A percentile compares a stretch with the other conserved stretches of the same genome.
Conservation (phyloP, 768 basidiomycete genomes). For the Rhodocollybia butyracea region DNA sequence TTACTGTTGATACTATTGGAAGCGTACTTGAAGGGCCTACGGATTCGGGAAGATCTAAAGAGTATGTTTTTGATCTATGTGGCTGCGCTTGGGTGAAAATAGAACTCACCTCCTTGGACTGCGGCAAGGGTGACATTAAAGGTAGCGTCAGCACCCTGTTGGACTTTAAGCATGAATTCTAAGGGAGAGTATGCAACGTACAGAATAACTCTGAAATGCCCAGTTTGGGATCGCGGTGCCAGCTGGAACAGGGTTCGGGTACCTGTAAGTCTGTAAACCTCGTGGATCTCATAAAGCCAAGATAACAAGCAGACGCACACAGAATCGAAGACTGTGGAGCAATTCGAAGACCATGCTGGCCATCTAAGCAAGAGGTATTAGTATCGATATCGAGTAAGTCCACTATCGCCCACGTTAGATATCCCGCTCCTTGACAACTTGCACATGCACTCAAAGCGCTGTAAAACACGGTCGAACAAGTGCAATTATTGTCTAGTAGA, state of each 20-base stretch:
- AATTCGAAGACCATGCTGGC: not conserved
- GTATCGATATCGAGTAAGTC: not conserved
- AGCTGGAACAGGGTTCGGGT: not conserved
- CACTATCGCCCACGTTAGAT: not conserved
- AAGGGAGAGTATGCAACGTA: not conserved
- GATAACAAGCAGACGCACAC: not conserved
- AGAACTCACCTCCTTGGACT: not conserved
- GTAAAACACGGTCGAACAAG: conserved; percentile 2
- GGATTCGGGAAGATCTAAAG: not conserved
- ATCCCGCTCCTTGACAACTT: not conserved
- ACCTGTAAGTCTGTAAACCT: not conserved
- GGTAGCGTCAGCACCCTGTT: not conserved
- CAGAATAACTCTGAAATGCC: not conserved
- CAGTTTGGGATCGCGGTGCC: not conserved
- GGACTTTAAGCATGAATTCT: not conserved
- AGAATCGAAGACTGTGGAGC: not conserved
- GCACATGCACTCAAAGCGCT: conserved; percentile 1
- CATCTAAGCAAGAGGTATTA: not conserved
- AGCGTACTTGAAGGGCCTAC: not conserved
- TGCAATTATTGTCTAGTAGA: not conserved
- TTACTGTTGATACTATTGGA: not conserved
- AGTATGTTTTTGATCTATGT: not conserved
- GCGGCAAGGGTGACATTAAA: conserved; percentile 2
- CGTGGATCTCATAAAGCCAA: not conserved
- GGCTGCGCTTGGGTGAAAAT: not conserved